Evolutionary conservation across 2,329 filamentous ascomycete genomes (phyloP).

Genomic region (Penicillium concentricum): DNA sequence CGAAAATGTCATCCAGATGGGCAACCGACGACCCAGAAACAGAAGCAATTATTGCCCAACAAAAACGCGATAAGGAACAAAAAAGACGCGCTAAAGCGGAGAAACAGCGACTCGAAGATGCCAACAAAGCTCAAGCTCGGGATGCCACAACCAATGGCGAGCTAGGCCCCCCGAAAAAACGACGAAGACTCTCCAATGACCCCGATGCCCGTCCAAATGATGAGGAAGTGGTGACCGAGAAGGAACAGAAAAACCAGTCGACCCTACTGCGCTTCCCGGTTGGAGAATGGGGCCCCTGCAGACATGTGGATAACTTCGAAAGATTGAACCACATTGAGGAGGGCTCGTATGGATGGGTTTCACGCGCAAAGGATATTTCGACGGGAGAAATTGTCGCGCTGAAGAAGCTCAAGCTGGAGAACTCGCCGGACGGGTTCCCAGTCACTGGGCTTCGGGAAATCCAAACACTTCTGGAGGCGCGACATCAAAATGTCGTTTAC

Average conservation of each 20-base stretch:
- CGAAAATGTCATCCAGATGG: conserved; percentile 76
- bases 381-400: conserved; percentile 83
- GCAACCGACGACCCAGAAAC: conserved; percentile 79
- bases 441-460: conserved; percentile 94
- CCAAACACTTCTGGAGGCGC: conserved; percentile 77
- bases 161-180: conserved; percentile 55
- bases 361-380: conserved; percentile 70
- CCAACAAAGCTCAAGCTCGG: conserved; percentile 38
- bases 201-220: conserved; percentile 23
- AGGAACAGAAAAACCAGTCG: conserved; percentile 40
- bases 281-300: conserved; percentile 66
- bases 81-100: conserved; percentile 82
- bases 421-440: conserved; percentile 75
- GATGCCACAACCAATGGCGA: conserved; percentile 29
- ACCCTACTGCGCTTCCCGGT: conserved; percentile 71
- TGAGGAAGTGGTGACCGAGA: conserved; percentile 20
- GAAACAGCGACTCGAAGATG: conserved; percentile 68
- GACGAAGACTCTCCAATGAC: conserved; percentile 61
- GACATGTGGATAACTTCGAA: conserved; percentile 84
- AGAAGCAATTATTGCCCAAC: conserved; percentile 64
- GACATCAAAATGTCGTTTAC: conserved; percentile 78
- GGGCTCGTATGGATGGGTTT: conserved; percentile 93
- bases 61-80: conserved; percentile 81
- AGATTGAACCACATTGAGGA: conserved; percentile 96
- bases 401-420: conserved; percentile 90